phyloP scores from a whole-genome alignment of 345 rosid genomes.

The Camelina hispida region DNA sequence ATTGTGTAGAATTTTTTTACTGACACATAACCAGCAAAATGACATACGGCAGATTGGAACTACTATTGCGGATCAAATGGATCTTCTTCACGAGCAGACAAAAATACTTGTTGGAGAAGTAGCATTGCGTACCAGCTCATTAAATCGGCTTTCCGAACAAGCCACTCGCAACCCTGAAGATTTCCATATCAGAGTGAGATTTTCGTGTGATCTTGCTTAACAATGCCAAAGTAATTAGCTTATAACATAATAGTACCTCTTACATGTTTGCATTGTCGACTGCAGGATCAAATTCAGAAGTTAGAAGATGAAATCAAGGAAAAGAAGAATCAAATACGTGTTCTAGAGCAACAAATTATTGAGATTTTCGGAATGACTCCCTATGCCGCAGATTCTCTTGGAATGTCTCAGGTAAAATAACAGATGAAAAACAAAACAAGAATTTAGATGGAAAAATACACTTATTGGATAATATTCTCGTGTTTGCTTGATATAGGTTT shows the following conservation, averaged over 20 bases:
- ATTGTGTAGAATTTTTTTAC: constrained; percentile 17
- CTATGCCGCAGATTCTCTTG: constrained; percentile 73
- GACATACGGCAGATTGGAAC: constrained; percentile 52
- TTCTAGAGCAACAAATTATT: constrained; percentile 78
- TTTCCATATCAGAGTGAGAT: constrained; percentile 71
- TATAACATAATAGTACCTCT: constrained; percentile 7
- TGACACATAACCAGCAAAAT: constrained; percentile 24
- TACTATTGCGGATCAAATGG: constrained; percentile 91
- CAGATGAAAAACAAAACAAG: constrained; percentile 7
- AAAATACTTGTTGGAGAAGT: constrained; percentile 98
- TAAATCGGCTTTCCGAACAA: constrained; percentile 90
- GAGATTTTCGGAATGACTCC: constrained; percentile 79
- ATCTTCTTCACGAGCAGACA: constrained; percentile 94
- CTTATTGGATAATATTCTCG: constrained; percentile 7
- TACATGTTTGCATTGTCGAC: constrained; percentile 27
- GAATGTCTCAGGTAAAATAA: constrained; percentile 82
- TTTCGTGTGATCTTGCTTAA: constrained; percentile 30
- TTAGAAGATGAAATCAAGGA: constrained; percentile 88
- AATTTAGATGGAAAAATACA: background rate
- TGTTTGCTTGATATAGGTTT: constrained; percentile 57
- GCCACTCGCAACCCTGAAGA: constrained; percentile 80
- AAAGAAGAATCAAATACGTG: constrained; percentile 82
- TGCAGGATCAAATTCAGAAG: constrained; percentile 63
- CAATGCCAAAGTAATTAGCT: constrained; percentile 12
- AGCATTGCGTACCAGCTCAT: constrained; percentile 86